Base-by-base conservation (phyloP, 2,329 filamentous ascomycete species). In the Neofusicoccum laricinum region DNA sequence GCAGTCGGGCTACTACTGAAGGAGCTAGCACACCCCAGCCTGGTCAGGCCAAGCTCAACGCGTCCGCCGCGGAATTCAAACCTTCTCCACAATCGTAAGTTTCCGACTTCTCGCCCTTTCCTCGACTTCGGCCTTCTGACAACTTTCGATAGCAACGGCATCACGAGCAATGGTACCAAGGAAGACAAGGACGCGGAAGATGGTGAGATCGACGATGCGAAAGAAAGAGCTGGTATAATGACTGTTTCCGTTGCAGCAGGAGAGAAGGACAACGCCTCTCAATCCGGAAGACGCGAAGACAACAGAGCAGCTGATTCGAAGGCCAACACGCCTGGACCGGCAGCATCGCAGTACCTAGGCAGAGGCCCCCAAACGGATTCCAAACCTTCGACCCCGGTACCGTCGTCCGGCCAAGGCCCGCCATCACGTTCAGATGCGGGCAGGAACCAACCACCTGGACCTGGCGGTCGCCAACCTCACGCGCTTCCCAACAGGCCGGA, bases 131-230 rank as follows among this genome's bases (percentile, higher is more conserved):
- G 17, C 19, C 36, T 64, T 46, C 36, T 25, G 43, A 63, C 17
- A 34, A 19, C 15, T 8, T 34, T 11, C 50, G 55, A 55, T 63
- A 75, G 73, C 30, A 74, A 76, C 17, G 73, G 78, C 55, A 68
- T 72, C n/a, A 67, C 72, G n/a, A 74, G 72, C 19, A 67, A 69
- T 15, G 72, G 45, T 57, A 32, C 63, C 15, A 67, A 70, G 72
- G 76, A 64, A 62, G 75, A 65, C 67, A 74, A 75, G 1, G 87
- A 89, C 66, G 85, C 86, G 61, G 90, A 92, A 73, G 90, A 92
- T 71, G 90, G 90, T 19, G 90, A 92, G 73, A 88, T 91, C 25
- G 85, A 87, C 67, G 89, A 91, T 69, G 80, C 79, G 38, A 86
- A 79, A 38, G 40, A 67, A 8, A 32, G 40, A 17, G 2, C 30